Base-by-base conservation (phyloP, 108 stramenopile genomes). In the Fragilaria crotonensis region DNA sequence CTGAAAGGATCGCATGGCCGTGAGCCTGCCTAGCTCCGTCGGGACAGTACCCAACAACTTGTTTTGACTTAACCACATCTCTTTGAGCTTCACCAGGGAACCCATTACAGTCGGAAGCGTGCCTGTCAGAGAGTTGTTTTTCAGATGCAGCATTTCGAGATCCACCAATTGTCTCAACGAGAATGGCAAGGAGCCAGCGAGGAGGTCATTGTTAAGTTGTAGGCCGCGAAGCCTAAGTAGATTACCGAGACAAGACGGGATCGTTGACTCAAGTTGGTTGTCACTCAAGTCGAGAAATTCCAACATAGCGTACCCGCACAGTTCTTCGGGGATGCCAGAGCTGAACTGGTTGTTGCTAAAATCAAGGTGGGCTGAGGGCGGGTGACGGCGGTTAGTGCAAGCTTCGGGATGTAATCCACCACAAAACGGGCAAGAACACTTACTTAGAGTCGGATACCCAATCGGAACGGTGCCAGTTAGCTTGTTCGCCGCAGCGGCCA, bases 181-280 rank as follows among this genome's bases (percentile, higher is more conserved):
- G 5, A 64, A 30, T n/a, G 76, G 76, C 0, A 73, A 22, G 28
- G 64, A 47, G 4, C 74, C 74, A 25, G 45, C 67, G 29, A 76
- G 45, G 33, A 48, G 59, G 46, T 72, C 68, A 30, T 72, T 72
- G 19, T 72, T 58, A 5, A 76, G n/a, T 14, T 68, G 11, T 11
- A 75, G 25, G 31, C 68, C 44, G 22, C 30, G 30, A 23, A 76
- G 44, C 3, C 66, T 50, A 31, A 31, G 47, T 45, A 71, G 20
- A 36, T 66, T 47, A 0, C 78, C 76, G 23, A 83, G 60, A 26
- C 63, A 60, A 0, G 67, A 66, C 11, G 63, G 62, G 29, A 82
- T 67, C 11, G 67, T 52, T 26, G 76, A 75, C 14, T 60, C 57
- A 18, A 84, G 5, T n/a, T 54, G 17, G 29, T 80, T 84, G 30